phyloP scores from a whole-genome alignment of 176 grass and related monocot genomes.

The Eleusine coracana region DNA sequence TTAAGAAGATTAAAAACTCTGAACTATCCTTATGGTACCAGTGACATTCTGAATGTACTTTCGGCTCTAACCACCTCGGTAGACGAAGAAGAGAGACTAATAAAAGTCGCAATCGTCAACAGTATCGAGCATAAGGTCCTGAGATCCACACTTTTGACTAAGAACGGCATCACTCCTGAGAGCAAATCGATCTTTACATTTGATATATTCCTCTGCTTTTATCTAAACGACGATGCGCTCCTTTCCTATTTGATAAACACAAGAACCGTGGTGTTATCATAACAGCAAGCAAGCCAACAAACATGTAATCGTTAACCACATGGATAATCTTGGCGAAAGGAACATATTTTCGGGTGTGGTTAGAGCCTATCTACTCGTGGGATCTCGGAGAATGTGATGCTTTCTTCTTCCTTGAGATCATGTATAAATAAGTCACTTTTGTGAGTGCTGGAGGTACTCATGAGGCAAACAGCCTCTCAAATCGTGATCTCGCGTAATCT shows the following conservation, averaged over 20 bases:
- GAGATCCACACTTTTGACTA: slow-evolving; percentile 41
- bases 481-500: slow-evolving; percentile 49
- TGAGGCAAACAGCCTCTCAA: slow-evolving; percentile 33
- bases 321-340: slow-evolving; percentile 54
- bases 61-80: too few relatives aligned
- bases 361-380: slow-evolving; percentile 34
- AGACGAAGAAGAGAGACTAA: not conserved
- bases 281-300: slow-evolving; percentile 3
- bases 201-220: slow-evolving; percentile 42
- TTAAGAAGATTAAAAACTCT: too few relatives aligned
- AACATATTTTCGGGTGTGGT: slow-evolving; percentile 8
- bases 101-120: slow-evolving; percentile 5
- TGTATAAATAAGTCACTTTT: slow-evolving; percentile 33
- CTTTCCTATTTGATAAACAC: slow-evolving; percentile 22
- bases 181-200: slow-evolving; percentile 38
- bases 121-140: slow-evolving; percentile 17
- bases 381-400: slow-evolving; percentile 59
- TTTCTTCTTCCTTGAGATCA: slow-evolving; percentile 14
- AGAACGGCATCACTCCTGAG: slow-evolving; percentile 8
- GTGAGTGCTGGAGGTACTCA: slow-evolving; percentile 16
- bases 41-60: not conserved
- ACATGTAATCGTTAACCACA: slow-evolving; percentile 40
- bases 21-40: too few relatives aligned
- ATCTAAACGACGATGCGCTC: not conserved
- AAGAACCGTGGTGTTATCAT: slow-evolving; percentile 38